phyloP scores from a whole-genome alignment of 768 basidiomycete genomes.

The Lepiota brunneoincarnata region DNA sequence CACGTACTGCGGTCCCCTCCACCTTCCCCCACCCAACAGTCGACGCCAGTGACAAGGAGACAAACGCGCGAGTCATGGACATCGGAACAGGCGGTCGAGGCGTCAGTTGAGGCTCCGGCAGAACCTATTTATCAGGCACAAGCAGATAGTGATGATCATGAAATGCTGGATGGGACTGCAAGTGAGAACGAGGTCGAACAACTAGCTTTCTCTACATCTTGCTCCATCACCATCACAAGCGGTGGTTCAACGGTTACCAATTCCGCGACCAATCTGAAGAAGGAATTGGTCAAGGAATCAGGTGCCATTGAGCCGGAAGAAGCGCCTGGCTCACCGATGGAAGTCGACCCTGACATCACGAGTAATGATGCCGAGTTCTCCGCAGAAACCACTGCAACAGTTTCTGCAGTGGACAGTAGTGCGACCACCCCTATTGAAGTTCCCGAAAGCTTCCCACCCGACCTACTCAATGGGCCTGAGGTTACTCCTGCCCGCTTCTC shows the following conservation, averaged over 20 bases:
- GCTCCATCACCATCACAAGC: slow-evolving; percentile 19
- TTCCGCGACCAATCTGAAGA: slow-evolving; percentile 12
- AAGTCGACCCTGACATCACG: slow-evolving; percentile 8
- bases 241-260: slow-evolving; percentile 9
- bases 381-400: not conserved
- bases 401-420: not conserved
- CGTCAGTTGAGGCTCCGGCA: not conserved
- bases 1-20: slow-evolving; percentile 48
- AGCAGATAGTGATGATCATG: slow-evolving; percentile 11
- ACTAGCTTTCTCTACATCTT: slow-evolving; percentile 24
- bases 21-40: not conserved
- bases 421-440: not conserved
- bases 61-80: slow-evolving; percentile 16
- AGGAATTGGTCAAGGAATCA: slow-evolving; percentile 1
- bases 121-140: slow-evolving; percentile 12
- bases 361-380: slow-evolving; percentile 17
- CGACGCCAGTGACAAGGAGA: slow-evolving; percentile 15
- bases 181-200: slow-evolving; percentile 33
- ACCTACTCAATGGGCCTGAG: not conserved
- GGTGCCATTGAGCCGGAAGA: not conserved
- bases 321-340: slow-evolving; percentile 1
- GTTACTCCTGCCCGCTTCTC: slow-evolving; percentile 8
- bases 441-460: not conserved
- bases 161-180: slow-evolving; percentile 12
- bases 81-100: not conserved